A percentile compares a stretch with the other conserved stretches of the same genome.
phyloP scores from a whole-genome alignment of 805 yeast species.

The Candida namnaoensis region DNA sequence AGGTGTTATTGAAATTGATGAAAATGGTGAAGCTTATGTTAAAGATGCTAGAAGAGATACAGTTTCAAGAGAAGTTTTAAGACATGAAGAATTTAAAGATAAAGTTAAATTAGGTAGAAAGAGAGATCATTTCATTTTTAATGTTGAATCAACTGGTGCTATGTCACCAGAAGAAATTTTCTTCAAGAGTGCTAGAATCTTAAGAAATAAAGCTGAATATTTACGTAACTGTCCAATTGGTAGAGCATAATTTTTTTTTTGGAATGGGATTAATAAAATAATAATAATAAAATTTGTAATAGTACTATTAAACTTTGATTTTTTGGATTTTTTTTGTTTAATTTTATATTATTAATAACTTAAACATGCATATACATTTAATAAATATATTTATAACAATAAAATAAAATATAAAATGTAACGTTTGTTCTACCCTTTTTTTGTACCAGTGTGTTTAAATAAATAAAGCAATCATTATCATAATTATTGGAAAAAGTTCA shows the following conservation, averaged over 20 bases:
- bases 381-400: too few species aligned
- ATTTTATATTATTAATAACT: too few species aligned
- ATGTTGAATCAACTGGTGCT: conserved; percentile 93
- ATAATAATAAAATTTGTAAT: conserved; percentile 4
- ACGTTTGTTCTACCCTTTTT: too few species aligned
- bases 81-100: conserved; percentile 86
- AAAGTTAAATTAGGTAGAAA: conserved; percentile 87
- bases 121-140: conserved; percentile 89
- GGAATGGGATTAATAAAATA: too few species aligned
- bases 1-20: conserved; percentile 79
- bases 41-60: conserved; percentile 92
- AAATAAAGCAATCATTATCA: too few species aligned
- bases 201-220: conserved; percentile 78
- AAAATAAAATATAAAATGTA: too few species aligned
- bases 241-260: conserved; percentile 22
- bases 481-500: not conserved
- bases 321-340: too few species aligned
- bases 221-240: conserved; percentile 73
- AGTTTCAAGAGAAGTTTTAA: conserved; percentile 90
- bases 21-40: conserved; percentile 64
- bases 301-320: too few species aligned
- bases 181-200: conserved; percentile 77
- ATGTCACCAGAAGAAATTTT: conserved; percentile 96
- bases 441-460: too few species aligned
- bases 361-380: not conserved